Evolutionary conservation across 495 filamentous ascomycete genomes (phyloP).

Genomic region (Pseudevernia furfuracea): DNA sequence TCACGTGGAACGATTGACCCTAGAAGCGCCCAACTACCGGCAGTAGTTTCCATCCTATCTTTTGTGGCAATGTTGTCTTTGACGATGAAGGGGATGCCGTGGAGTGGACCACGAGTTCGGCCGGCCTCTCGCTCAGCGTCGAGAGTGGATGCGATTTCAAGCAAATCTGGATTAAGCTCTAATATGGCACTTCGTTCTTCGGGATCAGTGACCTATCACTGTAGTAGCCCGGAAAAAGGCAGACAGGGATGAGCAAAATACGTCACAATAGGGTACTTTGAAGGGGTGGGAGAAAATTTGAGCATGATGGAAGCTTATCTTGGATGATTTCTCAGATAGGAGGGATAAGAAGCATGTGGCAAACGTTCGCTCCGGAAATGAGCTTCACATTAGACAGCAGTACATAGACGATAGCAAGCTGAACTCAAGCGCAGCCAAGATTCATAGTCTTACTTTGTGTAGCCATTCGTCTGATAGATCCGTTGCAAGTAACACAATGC

Average conservation of each 20-base stretch:
- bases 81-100: constrained; percentile 66
- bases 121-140: constrained; percentile 53
- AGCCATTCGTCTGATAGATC: constrained; percentile 46
- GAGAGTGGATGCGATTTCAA: constrained; percentile 47
- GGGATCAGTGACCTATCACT: not conserved
- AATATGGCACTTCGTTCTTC: constrained; percentile 42
- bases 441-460: constrained; percentile 45
- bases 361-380: not conserved
- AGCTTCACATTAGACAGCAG: not conserved
- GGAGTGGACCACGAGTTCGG: constrained; percentile 50
- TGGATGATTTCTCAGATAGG: not conserved
- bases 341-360: not conserved
- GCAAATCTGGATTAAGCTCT: constrained; percentile 55
- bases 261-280: not conserved
- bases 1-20: constrained; percentile 60
- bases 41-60: constrained; percentile 63
- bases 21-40: constrained; percentile 50
- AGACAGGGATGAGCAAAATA: not conserved
- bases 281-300: too few species aligned
- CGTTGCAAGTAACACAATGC: constrained; percentile 47
- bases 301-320: too few species aligned
- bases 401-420: too few species aligned
- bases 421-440: not conserved
- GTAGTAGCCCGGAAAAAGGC: not conserved
- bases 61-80: constrained; percentile 69